A percentile compares a stretch with the other conserved stretches of the same genome.
Evolutionary conservation across 2,329 filamentous ascomycete genomes (phyloP).

Genomic region (Cryoendolithus antarcticus): DNA sequence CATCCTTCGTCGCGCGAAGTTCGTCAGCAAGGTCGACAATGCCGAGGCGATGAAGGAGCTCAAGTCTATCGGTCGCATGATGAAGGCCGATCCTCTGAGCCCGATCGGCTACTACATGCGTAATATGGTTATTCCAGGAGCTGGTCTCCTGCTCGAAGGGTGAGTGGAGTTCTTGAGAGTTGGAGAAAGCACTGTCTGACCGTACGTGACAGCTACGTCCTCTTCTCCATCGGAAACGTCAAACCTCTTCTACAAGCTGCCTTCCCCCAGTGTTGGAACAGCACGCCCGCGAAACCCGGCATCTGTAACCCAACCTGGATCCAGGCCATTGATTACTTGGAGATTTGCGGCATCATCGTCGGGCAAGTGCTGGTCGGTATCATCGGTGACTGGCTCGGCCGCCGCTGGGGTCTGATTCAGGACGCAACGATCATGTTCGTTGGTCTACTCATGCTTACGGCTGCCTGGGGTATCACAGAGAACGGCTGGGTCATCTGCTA

Average conservation of each 20-base stretch:
- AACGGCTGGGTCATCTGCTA: conserved; percentile 97
- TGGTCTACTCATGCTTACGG: conserved; percentile 81
- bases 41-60: conserved; percentile 59
- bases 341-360: conserved; percentile 89
- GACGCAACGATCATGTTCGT: conserved; percentile 91
- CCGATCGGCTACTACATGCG: conserved; percentile 78
- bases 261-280: conserved; percentile 66
- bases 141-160: conserved; percentile 81
- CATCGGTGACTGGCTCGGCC: conserved; percentile 69
- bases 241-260: conserved; percentile 65
- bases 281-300: conserved; percentile 22
- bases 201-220: conserved; percentile 55
- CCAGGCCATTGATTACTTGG: conserved; percentile 74
- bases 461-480: conserved; percentile 73
- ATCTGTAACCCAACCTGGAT: conserved; percentile 73
- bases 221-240: conserved; percentile 94
- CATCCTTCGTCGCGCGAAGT: conserved; percentile 54
- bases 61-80: conserved; percentile 57
- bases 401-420: conserved; percentile 90
- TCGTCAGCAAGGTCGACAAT: conserved; percentile 62
- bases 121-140: conserved; percentile 85
- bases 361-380: conserved; percentile 82
- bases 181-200: not conserved
- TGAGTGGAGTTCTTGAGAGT: conserved; percentile 17
- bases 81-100: conserved; percentile 74